Percentiles rank a stretch among this genome's conserved stretches.
These are phyloP conservation scores for Boletus rufocinnamomeus DNA, from an alignment of 768 basidiomycete genomes.

Conservation along the genomic window DNA sequence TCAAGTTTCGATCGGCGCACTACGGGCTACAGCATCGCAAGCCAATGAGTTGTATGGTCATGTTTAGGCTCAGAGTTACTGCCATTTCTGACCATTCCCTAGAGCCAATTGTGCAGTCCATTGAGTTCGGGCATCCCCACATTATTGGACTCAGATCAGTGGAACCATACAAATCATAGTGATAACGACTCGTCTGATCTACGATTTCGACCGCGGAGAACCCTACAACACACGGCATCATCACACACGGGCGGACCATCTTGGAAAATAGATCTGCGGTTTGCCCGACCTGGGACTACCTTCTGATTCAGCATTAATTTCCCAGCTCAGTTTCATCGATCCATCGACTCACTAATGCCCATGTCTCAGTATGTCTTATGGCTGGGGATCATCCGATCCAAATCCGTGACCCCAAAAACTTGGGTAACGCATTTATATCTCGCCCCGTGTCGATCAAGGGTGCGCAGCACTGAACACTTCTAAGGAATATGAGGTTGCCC, in stretches of 20 bases:
- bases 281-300: not conserved
- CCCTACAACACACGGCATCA: not conserved
- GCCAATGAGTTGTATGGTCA: conserved; percentile 10
- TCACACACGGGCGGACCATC: not conserved
- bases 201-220: conserved; percentile 1
- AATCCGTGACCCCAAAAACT: not conserved
- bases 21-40: not conserved
- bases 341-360: not conserved
- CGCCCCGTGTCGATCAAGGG: not conserved
- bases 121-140: not conserved
- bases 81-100: not conserved
- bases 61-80: conserved; percentile 6
- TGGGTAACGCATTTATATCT: not conserved
- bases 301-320: not conserved
- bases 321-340: not conserved
- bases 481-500: not conserved
- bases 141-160: not conserved
- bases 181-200: not conserved
- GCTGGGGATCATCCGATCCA: not conserved
- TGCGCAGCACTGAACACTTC: not conserved
- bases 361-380: not conserved
- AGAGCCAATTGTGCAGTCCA: not conserved
- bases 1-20: not conserved
- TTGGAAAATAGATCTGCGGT: not conserved
- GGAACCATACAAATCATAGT: not conserved